Conservation (phyloP, 1,284 basidiomycete species). For the Trichosporon sp. region DNA sequence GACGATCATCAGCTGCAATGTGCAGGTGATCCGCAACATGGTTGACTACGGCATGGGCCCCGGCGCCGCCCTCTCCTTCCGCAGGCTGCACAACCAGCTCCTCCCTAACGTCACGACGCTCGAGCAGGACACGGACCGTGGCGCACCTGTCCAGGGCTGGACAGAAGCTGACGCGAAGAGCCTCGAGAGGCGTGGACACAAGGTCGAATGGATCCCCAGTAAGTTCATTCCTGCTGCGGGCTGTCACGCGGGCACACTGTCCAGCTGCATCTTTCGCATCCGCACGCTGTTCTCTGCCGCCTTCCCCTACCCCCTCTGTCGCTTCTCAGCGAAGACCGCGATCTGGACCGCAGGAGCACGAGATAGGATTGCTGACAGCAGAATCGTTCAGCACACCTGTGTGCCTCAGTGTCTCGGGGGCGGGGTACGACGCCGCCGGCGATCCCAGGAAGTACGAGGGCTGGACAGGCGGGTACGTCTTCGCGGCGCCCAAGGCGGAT, state of each 20-base stretch:
- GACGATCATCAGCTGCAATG: conserved; percentile 42
- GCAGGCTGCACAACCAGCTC: conserved; percentile 43
- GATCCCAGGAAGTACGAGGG: conserved; percentile 36
- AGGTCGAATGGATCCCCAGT: conserved; percentile 29
- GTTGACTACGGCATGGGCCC: conserved; percentile 31
- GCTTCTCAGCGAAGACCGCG: too few species aligned
- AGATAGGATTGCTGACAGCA: conserved; percentile 1
- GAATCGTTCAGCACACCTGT: conserved; percentile 25
- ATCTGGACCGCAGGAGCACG: too few species aligned
- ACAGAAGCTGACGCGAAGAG: conserved; percentile 21
- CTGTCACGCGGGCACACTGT: too few species aligned
- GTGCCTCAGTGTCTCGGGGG: conserved; percentile 5
- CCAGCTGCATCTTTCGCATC: too few species aligned
- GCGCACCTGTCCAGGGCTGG: conserved; percentile 25
- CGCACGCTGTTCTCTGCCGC: neutral
- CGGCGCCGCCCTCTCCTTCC: conserved; percentile 28
- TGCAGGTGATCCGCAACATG: conserved; percentile 34
- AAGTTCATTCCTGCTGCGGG: conserved; percentile 1
- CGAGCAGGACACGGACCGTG: conserved; percentile 25
- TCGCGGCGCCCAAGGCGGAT: neutral
- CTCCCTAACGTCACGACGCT: conserved; percentile 33
- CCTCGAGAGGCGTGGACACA: conserved; percentile 30
- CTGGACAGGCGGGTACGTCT: neutral
- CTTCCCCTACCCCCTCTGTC: neutral
- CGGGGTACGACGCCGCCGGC: conserved; percentile 26